Evolutionary conservation across 768 basidiomycete species (phyloP), one percentile per base, ranked within the genome.

Genomic region (Tylopilus cervinicoccineus): DNA sequence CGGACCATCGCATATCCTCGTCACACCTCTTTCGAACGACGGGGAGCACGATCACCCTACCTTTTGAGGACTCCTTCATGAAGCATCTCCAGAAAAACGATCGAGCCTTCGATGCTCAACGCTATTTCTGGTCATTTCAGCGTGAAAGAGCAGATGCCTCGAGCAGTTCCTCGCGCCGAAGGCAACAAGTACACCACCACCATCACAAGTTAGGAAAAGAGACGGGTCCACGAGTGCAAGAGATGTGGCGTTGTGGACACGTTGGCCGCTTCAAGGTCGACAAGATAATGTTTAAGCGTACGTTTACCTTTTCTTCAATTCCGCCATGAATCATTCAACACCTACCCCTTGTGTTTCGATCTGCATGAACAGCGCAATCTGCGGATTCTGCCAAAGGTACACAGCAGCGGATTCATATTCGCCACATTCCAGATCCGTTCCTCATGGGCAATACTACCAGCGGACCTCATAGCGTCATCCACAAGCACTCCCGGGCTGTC

Each of bases 401-500:
- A 9, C 84, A 86, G 49, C 86, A 88, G 54, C 82, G 88, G 19
- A 70, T 90, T 20, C 79, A 80, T 43, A 70, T 87, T 36, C 73
- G 73, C 8, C 80, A 80, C 48, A 71, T 80, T 45, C 70, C 74
- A 22, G 80, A 78, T 52, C 74, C 75, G 0, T 77, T 70, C 51
- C 64, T 69, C n/a, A 65, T 63, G 27, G 68, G 61, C 5, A 73
- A 72, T 29, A 67, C 64, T 6, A 68, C 65, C 27, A 75, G 74
- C 28, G 84, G 86, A 1, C 86, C 88, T 0, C 70, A 73, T 20
- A 75, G 79, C 28, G 81, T 85, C 45, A 80, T 92, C 27, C 90
- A 92, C 66, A 88, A 87, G 55, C 89, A 92, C 61, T 88, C 89
- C 1, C 81, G 85, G 46, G 84, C 85, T 4, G 69, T 78, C 26